Evolutionary conservation across 2,329 filamentous ascomycete species (phyloP), one percentile per base, ranked within the genome.

Genomic region (Herpomyces periplanetae): DNA sequence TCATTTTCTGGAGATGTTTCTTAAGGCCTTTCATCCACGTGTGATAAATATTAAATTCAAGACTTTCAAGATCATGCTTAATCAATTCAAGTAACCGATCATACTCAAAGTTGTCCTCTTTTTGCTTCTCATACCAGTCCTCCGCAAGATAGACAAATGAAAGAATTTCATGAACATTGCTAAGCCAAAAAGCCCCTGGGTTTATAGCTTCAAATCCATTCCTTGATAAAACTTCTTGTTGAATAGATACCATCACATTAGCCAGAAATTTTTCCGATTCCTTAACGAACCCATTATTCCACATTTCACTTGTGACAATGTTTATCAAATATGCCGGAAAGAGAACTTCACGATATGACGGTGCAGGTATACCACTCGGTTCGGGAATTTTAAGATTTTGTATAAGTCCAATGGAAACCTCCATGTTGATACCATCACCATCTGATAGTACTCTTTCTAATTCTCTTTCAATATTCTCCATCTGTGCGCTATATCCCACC

Each of bases 21-120:
- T 96, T 96, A 34, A 96, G 46, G 22, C 88, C 68, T 50, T 96
- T 96, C 80, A 96, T 96, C 80, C 80, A 96, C 11, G 80, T 96
- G 43, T 96, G 80, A 42, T 96, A 96, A 32, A 96, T 96, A 47
- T 96, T 96, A 49, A 96, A 96, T 43, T 96, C 80, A 26, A 96
- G 49, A 40, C 68, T 87, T 45, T 96, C 80, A 19, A 96, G 48
- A 37, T 96, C 80, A 37, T 96, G 80, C 51, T 96, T 96, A 36
- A 96, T 80, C 37, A 96, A 91, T 41, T 96, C 80, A 31, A 96
- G 46, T 20, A 96, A 51, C 27, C 80, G 64, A 41, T 96, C 80
- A 32, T 96, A 96, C 45, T 96, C 80, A 37, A 85, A 91, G 37
- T 91, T 91, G 41, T 96, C 80, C 14, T 73, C 80, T 54, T 96